These are phyloP conservation scores for Rhodotorula mucilaginosa DNA, from an alignment of 1,284 basidiomycete genomes.

Conservation along the genomic window DNA sequence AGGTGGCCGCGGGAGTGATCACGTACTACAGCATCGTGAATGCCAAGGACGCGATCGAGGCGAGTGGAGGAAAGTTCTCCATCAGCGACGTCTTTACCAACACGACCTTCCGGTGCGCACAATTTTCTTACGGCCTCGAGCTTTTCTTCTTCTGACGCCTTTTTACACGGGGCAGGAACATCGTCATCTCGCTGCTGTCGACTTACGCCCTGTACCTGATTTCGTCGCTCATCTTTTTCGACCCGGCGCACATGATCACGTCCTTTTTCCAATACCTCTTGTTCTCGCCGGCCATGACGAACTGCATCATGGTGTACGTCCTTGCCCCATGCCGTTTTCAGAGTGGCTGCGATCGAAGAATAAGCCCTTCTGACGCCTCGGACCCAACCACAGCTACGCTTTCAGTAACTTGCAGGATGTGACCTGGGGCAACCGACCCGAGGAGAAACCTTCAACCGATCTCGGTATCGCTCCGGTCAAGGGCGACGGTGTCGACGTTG, in stretches of 20 bases:
- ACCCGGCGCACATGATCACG: constrained; percentile 78
- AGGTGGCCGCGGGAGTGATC: constrained; percentile 74
- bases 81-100: constrained; percentile 66
- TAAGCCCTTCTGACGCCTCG: not conserved
- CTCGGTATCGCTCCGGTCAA: constrained; percentile 42
- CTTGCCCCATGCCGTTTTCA: not conserved
- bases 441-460: constrained; percentile 41
- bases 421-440: constrained; percentile 44
- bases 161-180: constrained; percentile 53
- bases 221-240: constrained; percentile 68
- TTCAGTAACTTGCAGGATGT: constrained; percentile 15
- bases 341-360: not conserved
- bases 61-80: constrained; percentile 53
- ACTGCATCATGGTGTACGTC: constrained; percentile 83
- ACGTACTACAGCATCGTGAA: constrained; percentile 68
- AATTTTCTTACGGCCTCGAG: not conserved
- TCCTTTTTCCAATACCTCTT: constrained; percentile 91
- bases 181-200: constrained; percentile 78
- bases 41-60: constrained; percentile 56
- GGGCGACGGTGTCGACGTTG: constrained; percentile 71
- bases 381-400: constrained; percentile 1
- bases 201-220: constrained; percentile 81
- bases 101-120: constrained; percentile 62
- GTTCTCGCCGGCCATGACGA: constrained; percentile 87
- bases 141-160: no score